phyloP scores from a whole-genome alignment of 176 grass and related monocot genomes.

The Oryza punctata region DNA sequence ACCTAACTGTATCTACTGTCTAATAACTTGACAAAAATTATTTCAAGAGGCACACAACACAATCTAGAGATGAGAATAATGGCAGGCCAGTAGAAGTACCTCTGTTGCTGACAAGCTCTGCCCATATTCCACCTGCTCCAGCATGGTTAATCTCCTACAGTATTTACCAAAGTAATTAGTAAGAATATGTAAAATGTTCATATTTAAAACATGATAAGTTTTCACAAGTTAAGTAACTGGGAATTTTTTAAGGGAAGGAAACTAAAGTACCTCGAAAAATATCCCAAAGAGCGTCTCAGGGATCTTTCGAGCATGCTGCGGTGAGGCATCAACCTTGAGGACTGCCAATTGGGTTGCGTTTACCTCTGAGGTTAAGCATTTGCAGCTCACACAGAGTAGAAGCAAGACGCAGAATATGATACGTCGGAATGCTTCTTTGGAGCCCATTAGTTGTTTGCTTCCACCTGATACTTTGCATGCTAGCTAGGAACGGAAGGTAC shows the following conservation, averaged over 20 bases:
- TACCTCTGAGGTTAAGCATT: conserved; percentile 49
- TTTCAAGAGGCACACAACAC: background rate
- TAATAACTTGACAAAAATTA: background rate
- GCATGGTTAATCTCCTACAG: conserved; percentile 97
- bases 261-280: conserved; percentile 84
- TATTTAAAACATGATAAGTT: background rate
- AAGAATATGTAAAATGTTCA: conserved; percentile 6
- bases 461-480: background rate
- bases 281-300: conserved; percentile 83
- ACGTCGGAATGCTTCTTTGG: conserved; percentile 8
- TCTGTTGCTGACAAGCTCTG: conserved; percentile 91
- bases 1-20: background rate
- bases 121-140: conserved; percentile 95
- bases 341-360: conserved; percentile 51
- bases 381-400: conserved; percentile 8
- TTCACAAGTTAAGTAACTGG: background rate
- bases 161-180: background rate
- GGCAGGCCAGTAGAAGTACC: conserved; percentile 39
- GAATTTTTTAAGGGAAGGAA: background rate
- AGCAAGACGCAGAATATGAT: conserved; percentile 23
- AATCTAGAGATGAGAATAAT: background rate
- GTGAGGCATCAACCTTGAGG: conserved; percentile 64
- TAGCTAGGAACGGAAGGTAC: background rate
- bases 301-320: conserved; percentile 54
- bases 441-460: conserved; percentile 26